A percentile compares a stretch with the other conserved stretches of the same genome.
Conservation (phyloP, 1,284 basidiomycete genomes). For the Farysia itapuensis region DNA sequence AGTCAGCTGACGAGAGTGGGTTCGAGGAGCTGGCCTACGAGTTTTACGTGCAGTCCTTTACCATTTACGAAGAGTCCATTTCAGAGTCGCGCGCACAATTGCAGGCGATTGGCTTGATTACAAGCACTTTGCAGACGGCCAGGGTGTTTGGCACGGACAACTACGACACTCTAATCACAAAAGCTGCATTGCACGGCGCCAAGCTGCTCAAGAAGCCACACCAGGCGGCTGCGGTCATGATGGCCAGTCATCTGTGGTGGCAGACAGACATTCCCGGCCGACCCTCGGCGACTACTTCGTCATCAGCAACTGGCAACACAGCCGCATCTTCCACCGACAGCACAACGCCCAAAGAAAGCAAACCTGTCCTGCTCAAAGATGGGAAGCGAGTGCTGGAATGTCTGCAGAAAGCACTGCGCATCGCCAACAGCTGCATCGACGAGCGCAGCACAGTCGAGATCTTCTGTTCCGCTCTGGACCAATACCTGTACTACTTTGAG, state of each 20-base stretch:
- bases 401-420: slow-evolving; percentile 56
- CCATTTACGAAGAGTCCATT: slow-evolving; percentile 59
- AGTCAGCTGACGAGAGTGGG: slow-evolving; percentile 54
- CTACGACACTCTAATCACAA: slow-evolving; percentile 57
- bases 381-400: slow-evolving; percentile 58
- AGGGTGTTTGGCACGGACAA: slow-evolving; percentile 54
- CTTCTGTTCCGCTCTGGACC: slow-evolving; percentile 54
- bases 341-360: slow-evolving; percentile 2
- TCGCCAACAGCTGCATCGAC: slow-evolving; percentile 58
- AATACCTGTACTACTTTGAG: slow-evolving; percentile 59
- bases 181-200: slow-evolving; percentile 55
- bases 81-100: slow-evolving; percentile 55
- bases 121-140: slow-evolving; percentile 52
- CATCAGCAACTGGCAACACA: slow-evolving; percentile 26
- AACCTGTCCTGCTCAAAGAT: slow-evolving; percentile 45
- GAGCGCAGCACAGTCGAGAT: slow-evolving; percentile 56
- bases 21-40: slow-evolving; percentile 59
- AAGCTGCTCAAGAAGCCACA: slow-evolving; percentile 59
- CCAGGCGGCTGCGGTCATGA: slow-evolving; percentile 57
- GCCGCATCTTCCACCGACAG: slow-evolving; percentile 15
- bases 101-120: slow-evolving; percentile 54
- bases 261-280: slow-evolving; percentile 43
- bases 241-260: slow-evolving; percentile 60
- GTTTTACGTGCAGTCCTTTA: slow-evolving; percentile 58
- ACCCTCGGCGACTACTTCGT: slow-evolving; percentile 13